Percentiles rank a stretch among this genome's conserved stretches.
phyloP scores from a whole-genome alignment of 1,284 basidiomycete species.

The Rhodotorula sp. region DNA sequence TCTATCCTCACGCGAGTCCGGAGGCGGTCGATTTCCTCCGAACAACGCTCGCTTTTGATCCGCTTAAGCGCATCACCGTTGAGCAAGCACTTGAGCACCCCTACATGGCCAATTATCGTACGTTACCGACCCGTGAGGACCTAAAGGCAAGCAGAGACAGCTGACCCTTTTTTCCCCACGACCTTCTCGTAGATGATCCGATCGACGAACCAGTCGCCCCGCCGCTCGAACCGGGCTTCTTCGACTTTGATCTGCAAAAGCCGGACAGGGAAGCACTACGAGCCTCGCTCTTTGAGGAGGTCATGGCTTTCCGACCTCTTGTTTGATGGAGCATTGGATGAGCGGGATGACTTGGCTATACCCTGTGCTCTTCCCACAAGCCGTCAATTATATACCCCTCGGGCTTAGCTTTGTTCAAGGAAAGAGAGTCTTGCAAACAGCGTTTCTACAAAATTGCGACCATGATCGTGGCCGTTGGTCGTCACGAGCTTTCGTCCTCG shows the following conservation, averaged over 20 bases:
- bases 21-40: constrained; percentile 54
- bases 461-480: too few relatives aligned
- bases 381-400: not conserved
- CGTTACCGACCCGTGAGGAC: not conserved
- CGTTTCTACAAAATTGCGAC: not conserved
- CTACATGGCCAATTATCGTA: constrained; percentile 3
- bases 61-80: constrained; percentile 86
- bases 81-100: constrained; percentile 85
- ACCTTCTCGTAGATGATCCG: not conserved
- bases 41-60: constrained; percentile 59
- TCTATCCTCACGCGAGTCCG: constrained; percentile 84
- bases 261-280: constrained; percentile 83
- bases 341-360: not conserved
- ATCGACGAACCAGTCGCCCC: constrained; percentile 82
- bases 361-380: not conserved
- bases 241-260: constrained; percentile 91
- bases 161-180: not conserved
- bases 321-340: not conserved
- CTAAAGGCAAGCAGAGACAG: too few relatives aligned
- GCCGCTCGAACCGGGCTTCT: constrained; percentile 84
- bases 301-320: constrained; percentile 24
- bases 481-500: not conserved
- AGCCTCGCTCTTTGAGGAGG: constrained; percentile 37
- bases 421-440: not conserved
- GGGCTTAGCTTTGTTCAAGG: not conserved